phyloP scores from a whole-genome alignment of 225 moss, liverwort and hornwort genomes.

The Straminergon stramineum region DNA sequence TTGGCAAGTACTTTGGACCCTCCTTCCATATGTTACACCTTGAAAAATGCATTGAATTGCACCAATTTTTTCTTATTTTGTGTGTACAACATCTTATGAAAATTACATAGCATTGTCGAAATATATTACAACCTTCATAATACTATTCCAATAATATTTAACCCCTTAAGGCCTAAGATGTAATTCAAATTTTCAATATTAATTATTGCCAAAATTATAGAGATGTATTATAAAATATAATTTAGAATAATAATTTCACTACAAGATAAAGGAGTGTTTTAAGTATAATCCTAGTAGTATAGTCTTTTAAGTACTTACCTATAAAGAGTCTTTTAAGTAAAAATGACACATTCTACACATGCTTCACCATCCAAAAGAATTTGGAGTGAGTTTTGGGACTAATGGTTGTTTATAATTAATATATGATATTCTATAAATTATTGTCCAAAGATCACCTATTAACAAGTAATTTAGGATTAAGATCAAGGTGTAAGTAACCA shows the following conservation, averaged over 20 bases:
- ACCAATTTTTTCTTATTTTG: not conserved
- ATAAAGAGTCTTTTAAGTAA: too few relatives aligned
- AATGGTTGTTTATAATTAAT: not conserved
- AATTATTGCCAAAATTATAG: not conserved
- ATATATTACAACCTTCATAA: not conserved
- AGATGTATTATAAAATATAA: not conserved
- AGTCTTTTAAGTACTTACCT: too few relatives aligned
- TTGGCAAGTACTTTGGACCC: not conserved
- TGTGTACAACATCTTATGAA: not conserved
- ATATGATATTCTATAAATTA: not conserved
- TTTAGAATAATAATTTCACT: not conserved
- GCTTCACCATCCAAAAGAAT: not conserved
- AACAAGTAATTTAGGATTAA: not conserved
- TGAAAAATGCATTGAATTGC: rapidly evolving
- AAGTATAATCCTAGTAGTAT: too few relatives aligned
- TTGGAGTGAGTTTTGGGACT: not conserved
- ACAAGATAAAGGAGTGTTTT: too few relatives aligned
- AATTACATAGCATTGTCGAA: not conserved
- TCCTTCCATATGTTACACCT: not conserved
- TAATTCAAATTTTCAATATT: not conserved
- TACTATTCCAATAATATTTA: not conserved
- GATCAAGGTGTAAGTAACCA: not conserved
- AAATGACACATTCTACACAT: not conserved
- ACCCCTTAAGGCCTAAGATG: rapidly evolving
- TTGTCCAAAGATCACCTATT: not conserved